Evolutionary conservation across 768 basidiomycete species (phyloP).

Genomic region (Crassisporium funariophilum): DNA sequence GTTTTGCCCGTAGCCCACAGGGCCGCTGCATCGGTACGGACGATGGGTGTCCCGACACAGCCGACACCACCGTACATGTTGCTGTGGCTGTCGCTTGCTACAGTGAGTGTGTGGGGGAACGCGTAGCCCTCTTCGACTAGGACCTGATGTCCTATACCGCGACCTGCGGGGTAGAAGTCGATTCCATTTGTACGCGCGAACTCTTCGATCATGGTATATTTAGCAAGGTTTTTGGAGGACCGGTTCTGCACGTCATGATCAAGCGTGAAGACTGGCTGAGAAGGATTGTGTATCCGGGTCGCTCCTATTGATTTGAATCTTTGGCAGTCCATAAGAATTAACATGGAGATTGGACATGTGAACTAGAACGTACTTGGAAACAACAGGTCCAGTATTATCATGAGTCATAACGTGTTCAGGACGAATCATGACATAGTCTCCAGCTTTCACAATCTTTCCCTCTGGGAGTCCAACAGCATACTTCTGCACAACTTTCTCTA

Average conservation of each 20-base stretch:
- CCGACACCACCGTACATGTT: constrained; percentile 99
- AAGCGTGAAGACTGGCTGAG: constrained; percentile 92
- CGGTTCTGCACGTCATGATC: constrained; percentile 99
- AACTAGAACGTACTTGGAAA: constrained; percentile 76
- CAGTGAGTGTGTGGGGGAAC: constrained; percentile 93
- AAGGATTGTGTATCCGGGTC: constrained; percentile 74
- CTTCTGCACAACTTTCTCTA: constrained; percentile 97
- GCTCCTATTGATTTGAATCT: constrained; percentile 97
- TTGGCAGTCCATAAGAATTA: constrained; percentile 9
- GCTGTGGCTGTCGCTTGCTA: constrained; percentile 94
- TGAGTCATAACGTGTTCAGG: constrained; percentile 99
- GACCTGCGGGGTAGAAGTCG: constrained; percentile 96
- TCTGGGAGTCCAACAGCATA: constrained; percentile 89
- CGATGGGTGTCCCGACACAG: constrained; percentile 96
- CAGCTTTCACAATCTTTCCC: constrained; percentile 82
- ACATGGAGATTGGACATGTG: constrained; percentile 1
- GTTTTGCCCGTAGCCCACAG: constrained; percentile 98
- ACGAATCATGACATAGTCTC: constrained; percentile 99
- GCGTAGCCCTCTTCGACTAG: constrained; percentile 99
- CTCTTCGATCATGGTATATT: constrained; percentile 89
- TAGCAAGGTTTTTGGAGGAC: constrained; percentile 83
- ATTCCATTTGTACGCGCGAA: constrained; percentile 85
- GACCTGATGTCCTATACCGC: constrained; percentile 97
- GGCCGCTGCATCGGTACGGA: constrained; percentile 91
- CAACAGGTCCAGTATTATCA: constrained; percentile 98